A percentile compares a stretch with the other conserved stretches of the same genome.
These are phyloP conservation scores for Amanita molliuscula DNA, from an alignment of 768 basidiomycete genomes.

Conservation along the genomic window DNA sequence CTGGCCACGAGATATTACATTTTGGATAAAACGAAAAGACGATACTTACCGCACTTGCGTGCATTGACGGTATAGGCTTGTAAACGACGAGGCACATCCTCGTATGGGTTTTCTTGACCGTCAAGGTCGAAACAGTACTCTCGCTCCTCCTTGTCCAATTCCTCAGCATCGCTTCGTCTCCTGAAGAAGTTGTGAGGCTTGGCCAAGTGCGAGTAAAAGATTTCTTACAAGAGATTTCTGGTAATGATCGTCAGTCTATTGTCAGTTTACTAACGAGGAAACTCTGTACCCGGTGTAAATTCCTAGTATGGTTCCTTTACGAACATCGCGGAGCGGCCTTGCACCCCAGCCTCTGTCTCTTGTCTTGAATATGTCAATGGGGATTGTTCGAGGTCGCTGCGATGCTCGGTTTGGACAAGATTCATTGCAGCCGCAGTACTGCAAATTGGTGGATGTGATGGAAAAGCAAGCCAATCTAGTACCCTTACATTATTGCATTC, in stretches of 20 bases:
- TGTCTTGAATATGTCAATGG: slow-evolving; percentile 63
- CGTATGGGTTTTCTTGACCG: slow-evolving; percentile 31
- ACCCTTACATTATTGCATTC: slow-evolving; percentile 53
- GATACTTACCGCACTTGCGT: slow-evolving; percentile 32
- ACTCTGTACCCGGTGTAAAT: slow-evolving; percentile 53
- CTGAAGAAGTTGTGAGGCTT: slow-evolving; percentile 16
- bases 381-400: slow-evolving; percentile 44
- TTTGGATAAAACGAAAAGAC: not conserved
- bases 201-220: not conserved
- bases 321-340: slow-evolving; percentile 30
- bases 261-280: not conserved
- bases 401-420: slow-evolving; percentile 51
- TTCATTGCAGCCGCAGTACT: slow-evolving; percentile 35
- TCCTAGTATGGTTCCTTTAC: slow-evolving; percentile 51
- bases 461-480: not conserved
- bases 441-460: not conserved
- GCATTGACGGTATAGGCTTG: slow-evolving; percentile 48
- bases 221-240: slow-evolving; percentile 37
- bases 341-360: slow-evolving; percentile 54
- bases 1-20: slow-evolving; percentile 20
- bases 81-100: slow-evolving; percentile 15
- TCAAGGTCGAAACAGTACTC: slow-evolving; percentile 59
- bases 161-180: slow-evolving; percentile 29
- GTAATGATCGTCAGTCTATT: not conserved
- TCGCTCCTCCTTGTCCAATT: slow-evolving; percentile 22